These are phyloP conservation scores for Myxozyma neglecta DNA, from an alignment of 805 yeast species.

Conservation along the genomic window DNA sequence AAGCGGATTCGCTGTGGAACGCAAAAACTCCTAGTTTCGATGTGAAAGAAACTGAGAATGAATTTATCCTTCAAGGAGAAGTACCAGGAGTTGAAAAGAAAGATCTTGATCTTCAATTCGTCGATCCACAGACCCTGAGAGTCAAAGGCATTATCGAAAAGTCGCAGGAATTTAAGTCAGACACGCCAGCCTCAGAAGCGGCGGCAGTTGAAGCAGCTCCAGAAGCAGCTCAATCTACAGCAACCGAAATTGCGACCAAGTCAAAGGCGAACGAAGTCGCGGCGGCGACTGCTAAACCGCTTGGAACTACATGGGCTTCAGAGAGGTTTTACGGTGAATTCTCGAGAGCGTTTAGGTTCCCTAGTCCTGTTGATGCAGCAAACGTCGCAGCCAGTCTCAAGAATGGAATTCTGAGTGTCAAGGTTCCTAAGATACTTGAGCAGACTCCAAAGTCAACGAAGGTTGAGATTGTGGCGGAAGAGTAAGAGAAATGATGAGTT, in stretches of 20 bases:
- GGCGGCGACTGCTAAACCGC: not conserved
- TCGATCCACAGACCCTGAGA: constrained; percentile 26
- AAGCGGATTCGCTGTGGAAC: not conserved
- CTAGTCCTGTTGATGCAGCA: constrained; percentile 26
- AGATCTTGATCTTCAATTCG: constrained; percentile 27
- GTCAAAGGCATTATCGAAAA: constrained; percentile 27
- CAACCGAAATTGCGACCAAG: not conserved
- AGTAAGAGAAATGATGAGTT: not conserved
- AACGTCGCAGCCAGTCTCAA: constrained; percentile 25
- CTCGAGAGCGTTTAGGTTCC: constrained; percentile 30
- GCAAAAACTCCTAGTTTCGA: constrained; percentile 27
- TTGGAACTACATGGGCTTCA: constrained; percentile 26
- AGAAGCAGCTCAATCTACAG: not conserved
- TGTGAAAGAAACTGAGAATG: constrained; percentile 29
- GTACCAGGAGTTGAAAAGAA: constrained; percentile 30
- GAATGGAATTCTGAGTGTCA: constrained; percentile 27
- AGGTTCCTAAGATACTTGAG: constrained; percentile 27
- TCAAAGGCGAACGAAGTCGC: not conserved
- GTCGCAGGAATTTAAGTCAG: constrained; percentile 17
- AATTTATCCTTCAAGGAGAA: constrained; percentile 29
- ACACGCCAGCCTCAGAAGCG: not conserved
- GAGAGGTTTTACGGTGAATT: constrained; percentile 30
- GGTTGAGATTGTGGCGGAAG: constrained; percentile 15
- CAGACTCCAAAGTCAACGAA: not conserved
- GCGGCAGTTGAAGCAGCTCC: not conserved